Base-by-base conservation (phyloP, 129 eudicot species). In the Daucus carota region DNA sequence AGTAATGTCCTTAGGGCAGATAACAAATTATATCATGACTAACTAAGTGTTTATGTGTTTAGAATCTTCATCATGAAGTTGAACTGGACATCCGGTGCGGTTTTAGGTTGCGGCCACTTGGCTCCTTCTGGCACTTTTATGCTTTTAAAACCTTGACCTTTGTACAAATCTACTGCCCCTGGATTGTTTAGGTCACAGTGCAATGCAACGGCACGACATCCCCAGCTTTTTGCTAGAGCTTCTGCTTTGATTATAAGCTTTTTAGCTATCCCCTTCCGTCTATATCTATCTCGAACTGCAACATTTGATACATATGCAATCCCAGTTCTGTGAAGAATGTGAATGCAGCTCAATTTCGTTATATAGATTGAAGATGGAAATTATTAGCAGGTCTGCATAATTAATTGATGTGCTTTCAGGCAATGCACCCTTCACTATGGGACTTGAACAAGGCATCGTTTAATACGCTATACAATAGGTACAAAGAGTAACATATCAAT, bases 291-390 rank as follows among this genome's bases (percentile, higher is more conserved):
- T 59, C 92, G 84, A 42, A 94, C 98, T 3, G 98, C 98, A 60
- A 94, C 98, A 29, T 94, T 94, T 52, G 98, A 94, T 79, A 94
- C 81, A 59, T 94, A 94, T 0, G 97, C 98, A 59, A 94, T 87
- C 45, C 96, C 96, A 8, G 86, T 87, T 88, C 98, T 94, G 89
- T 66, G 36, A 26, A 63, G 70, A 63, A 7, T 11, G 14, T 11
- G 13, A 14, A 2, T 62, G 26, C 26, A 7, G 4, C 20, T 63
- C 70, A 63, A 38, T 63, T 63, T 29, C 38, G 38, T 63, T 28
- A 63, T 8, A 28, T 2, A 63, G 38, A 11, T 62, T 13, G 13
- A 62, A 62, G 69, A 18, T 62, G 20, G 26, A 62, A 9, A 0
- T 29, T 29, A 12, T 29, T 13, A 13, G 38, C 38, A 12, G 28